phyloP scores from a whole-genome alignment of 1,284 basidiomycete genomes.

The Heterobasidion annosum region DNA sequence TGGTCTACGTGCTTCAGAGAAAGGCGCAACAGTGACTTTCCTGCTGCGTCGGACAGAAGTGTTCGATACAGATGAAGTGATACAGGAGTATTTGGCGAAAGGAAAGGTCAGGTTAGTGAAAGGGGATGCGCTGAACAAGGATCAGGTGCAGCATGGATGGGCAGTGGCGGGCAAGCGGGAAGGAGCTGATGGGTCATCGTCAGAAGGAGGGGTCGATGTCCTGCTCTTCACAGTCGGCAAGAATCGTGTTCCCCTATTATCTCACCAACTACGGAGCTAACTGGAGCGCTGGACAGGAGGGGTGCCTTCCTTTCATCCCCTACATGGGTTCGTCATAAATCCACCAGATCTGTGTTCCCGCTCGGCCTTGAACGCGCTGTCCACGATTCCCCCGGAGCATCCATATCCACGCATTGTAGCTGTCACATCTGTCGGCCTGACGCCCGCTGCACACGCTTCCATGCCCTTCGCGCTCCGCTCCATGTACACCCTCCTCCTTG shows the following conservation, averaged over 20 bases:
- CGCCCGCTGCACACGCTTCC: constrained; percentile 27
- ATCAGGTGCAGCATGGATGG: constrained; percentile 38
- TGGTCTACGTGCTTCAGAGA: constrained; percentile 16
- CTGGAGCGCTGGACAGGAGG: constrained; percentile 22
- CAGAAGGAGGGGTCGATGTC: constrained; percentile 25
- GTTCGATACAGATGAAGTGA: constrained; percentile 35
- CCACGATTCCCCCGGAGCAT: constrained; percentile 28
- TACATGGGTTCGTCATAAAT: constrained; percentile 33
- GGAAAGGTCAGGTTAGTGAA: constrained; percentile 36
- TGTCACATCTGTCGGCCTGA: constrained; percentile 45
- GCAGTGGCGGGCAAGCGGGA: constrained; percentile 24
- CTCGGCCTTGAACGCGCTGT: constrained; percentile 37
- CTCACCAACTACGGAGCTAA: background rate
- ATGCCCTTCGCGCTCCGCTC: constrained; percentile 41
- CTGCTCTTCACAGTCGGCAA: constrained; percentile 43
- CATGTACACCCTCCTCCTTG: constrained; percentile 34
- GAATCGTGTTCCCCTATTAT: constrained; percentile 11
- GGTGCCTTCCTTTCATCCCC: constrained; percentile 27
- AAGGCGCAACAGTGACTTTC: constrained; percentile 42
- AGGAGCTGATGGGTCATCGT: background rate
- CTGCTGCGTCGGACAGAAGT: constrained; percentile 33
- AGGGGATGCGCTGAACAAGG: constrained; percentile 39
- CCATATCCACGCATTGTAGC: constrained; percentile 36
- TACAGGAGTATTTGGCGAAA: constrained; percentile 30
- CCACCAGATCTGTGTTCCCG: constrained; percentile 42